phyloP scores from a whole-genome alignment of 2,329 filamentous ascomycete genomes.

The Cryphonectria naterciae region DNA sequence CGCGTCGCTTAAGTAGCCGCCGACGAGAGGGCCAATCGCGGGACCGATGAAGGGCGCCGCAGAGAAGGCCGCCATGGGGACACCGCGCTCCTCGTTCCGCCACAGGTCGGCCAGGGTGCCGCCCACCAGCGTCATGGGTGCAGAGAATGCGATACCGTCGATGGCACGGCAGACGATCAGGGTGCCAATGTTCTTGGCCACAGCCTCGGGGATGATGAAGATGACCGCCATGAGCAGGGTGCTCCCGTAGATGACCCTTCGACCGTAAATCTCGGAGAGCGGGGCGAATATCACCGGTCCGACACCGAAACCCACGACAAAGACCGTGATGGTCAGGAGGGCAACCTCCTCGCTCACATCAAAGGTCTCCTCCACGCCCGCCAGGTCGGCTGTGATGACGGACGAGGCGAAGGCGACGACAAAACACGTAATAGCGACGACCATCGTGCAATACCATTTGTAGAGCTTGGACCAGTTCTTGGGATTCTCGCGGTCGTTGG shows the following conservation, averaged over 20 bases:
- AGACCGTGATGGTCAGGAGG: slow-evolving; percentile 73
- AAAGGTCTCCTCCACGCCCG: slow-evolving; percentile 66
- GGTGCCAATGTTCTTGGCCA: slow-evolving; percentile 75
- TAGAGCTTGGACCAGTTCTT: slow-evolving; percentile 81
- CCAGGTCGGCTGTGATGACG: slow-evolving; percentile 78
- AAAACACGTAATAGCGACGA: slow-evolving; percentile 77
- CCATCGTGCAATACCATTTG: slow-evolving; percentile 87
- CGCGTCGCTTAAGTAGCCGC: slow-evolving; percentile 74
- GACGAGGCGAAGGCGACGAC: slow-evolving; percentile 73
- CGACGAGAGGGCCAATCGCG: slow-evolving; percentile 75
- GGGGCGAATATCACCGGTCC: slow-evolving; percentile 84
- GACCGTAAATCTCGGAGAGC: slow-evolving; percentile 74
- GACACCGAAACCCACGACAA: slow-evolving; percentile 81
- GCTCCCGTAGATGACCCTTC: slow-evolving; percentile 70
- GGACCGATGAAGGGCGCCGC: slow-evolving; percentile 84
- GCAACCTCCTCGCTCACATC: slow-evolving; percentile 72
- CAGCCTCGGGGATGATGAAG: slow-evolving; percentile 80
- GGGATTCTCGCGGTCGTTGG: slow-evolving; percentile 75
- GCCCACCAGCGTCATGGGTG: slow-evolving; percentile 84
- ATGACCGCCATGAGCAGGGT: slow-evolving; percentile 73
- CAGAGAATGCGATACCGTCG: slow-evolving; percentile 82
- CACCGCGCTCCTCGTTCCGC: slow-evolving; percentile 80
- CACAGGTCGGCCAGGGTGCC: slow-evolving; percentile 85
- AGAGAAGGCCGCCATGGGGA: slow-evolving; percentile 85
- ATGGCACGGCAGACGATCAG: slow-evolving; percentile 77